Percentiles rank a stretch among this genome's conserved stretches.
Evolutionary conservation across 2,329 filamentous ascomycete species (phyloP).

Genomic region (Colletotrichum costaricense): DNA sequence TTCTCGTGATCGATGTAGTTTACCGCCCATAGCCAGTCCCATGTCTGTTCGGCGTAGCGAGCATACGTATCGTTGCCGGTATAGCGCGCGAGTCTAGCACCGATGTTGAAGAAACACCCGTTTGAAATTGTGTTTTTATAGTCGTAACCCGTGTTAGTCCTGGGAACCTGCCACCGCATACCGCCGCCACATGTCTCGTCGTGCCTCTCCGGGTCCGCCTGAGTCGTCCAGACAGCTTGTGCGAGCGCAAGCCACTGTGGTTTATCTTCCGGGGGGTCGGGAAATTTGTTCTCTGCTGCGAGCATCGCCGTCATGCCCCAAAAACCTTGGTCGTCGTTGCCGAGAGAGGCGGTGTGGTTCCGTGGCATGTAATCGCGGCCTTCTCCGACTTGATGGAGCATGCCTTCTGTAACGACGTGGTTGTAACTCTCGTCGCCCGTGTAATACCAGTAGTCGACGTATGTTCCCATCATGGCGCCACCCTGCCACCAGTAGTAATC

Average conservation of each 20-base stretch:
- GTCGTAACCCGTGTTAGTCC: conserved; percentile 78
- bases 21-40: conserved; percentile 66
- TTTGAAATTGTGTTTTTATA: conserved; percentile 78
- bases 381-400: conserved; percentile 65
- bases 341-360: conserved; percentile 63
- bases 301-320: conserved; percentile 75
- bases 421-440: conserved; percentile 72
- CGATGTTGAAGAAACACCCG: conserved; percentile 72
- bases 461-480: conserved; percentile 69
- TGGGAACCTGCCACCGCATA: conserved; percentile 81
- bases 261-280: conserved; percentile 60
- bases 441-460: conserved; percentile 74
- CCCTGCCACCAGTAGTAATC: conserved; percentile 77
- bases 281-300: conserved; percentile 68
- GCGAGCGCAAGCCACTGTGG: conserved; percentile 68
- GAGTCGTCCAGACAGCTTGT: conserved; percentile 72
- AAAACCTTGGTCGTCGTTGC: conserved; percentile 75
- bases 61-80: conserved; percentile 74
- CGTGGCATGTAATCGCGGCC: conserved; percentile 66
- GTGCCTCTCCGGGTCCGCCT: conserved; percentile 68
- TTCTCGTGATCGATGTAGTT: conserved; percentile 63
- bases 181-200: conserved; percentile 65
- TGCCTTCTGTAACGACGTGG: conserved; percentile 59
- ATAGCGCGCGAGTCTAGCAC: conserved; percentile 78
- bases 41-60: conserved; percentile 72